Base-by-base conservation (phyloP, 208 protist species). In the Acanthamoeba triangularis region DNA sequence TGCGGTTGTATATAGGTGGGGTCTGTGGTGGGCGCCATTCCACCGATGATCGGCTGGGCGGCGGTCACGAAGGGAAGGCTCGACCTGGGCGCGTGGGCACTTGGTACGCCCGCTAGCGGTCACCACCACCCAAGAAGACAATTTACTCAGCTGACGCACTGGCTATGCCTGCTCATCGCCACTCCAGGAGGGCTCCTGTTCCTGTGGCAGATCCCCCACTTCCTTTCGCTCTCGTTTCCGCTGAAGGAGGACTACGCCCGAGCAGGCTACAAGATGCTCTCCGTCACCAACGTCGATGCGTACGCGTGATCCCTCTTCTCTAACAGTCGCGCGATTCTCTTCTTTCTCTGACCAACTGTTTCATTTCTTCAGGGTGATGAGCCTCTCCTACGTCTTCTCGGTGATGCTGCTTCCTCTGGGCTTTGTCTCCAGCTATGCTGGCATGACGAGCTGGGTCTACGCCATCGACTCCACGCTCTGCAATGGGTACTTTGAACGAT, bases 191-290 rank as follows among this genome's bases (percentile, higher is more conserved):
- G 94, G 28, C 44, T 90, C 61, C 56, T 96, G 7, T 97, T 88
- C 67, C 78, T 96, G 23, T 97, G 96, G 96, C 96, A 97, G 84
- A 96, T 97, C 3, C 96, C 96, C 33, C 96, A 97, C 49, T 97
- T 96, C 44, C 25, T 97, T 0, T 96, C 96, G 14, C 35, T 97
- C 20, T 87, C 95, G 1, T 93, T 88, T 44, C 85, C 76, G 18
- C 61, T 97, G 7, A 87, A 80, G 37, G 65, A 69, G 25, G 88
- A 97, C 63, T 97, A 97, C 54, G 54, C 41, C 14, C 52, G 44
- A 6, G 96, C 85, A 28, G 96, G 96, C 67, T 96, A 96, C 35
- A 95, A 94, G 33, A 96, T 96, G 96, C 20, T 97, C 28, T 44
- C 95, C 13, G 44, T 95, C 3, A 96, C 94, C 41, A 54, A 96